Percentiles rank a stretch among this genome's conserved stretches.
Evolutionary conservation across 1,284 basidiomycete genomes (phyloP).

Genomic region (Ustilago trichophora): DNA sequence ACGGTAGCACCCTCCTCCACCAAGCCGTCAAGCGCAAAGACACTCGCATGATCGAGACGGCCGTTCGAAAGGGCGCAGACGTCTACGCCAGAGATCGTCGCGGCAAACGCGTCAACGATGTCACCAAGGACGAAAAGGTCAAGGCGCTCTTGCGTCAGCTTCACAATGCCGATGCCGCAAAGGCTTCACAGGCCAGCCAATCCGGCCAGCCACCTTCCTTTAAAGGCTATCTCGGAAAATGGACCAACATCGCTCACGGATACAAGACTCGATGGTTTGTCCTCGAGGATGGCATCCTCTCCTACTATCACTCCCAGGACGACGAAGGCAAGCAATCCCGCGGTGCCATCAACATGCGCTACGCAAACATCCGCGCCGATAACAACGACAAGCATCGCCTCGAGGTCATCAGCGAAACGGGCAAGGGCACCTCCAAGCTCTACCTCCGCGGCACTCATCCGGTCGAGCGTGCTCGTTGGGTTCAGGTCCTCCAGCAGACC

Average conservation of each 20-base stretch:
- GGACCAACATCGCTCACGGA: conserved; percentile 87
- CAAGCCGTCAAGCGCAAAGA: conserved; percentile 87
- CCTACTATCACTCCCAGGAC: conserved; percentile 84
- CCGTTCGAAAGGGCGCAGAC: conserved; percentile 85
- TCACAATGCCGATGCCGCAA: conserved; percentile 57
- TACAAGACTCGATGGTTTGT: conserved; percentile 96
- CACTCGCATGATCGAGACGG: conserved; percentile 81
- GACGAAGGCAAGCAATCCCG: conserved; percentile 87
- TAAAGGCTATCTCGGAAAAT: conserved; percentile 74
- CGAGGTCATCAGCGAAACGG: conserved; percentile 75
- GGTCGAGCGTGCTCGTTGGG: conserved; percentile 62
- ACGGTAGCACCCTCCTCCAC: conserved; percentile 77
- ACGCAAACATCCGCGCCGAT: conserved; percentile 70
- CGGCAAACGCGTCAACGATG: conserved; percentile 80
- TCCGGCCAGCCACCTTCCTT: conserved; percentile 57
- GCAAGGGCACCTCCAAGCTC: conserved; percentile 76
- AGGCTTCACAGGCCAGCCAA: conserved; percentile 69
- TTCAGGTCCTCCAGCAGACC: conserved; percentile 62
- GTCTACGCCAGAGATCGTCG: conserved; percentile 85
- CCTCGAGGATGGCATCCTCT: conserved; percentile 80
- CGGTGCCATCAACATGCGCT: conserved; percentile 88
- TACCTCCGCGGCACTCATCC: conserved; percentile 83
- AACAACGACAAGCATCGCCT: conserved; percentile 76
- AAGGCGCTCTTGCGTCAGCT: conserved; percentile 83
- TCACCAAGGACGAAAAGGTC: conserved; percentile 77